A percentile compares a stretch with the other conserved stretches of the same genome.
phyloP scores from a whole-genome alignment of 768 basidiomycete genomes.

The Serendipita sp. region DNA sequence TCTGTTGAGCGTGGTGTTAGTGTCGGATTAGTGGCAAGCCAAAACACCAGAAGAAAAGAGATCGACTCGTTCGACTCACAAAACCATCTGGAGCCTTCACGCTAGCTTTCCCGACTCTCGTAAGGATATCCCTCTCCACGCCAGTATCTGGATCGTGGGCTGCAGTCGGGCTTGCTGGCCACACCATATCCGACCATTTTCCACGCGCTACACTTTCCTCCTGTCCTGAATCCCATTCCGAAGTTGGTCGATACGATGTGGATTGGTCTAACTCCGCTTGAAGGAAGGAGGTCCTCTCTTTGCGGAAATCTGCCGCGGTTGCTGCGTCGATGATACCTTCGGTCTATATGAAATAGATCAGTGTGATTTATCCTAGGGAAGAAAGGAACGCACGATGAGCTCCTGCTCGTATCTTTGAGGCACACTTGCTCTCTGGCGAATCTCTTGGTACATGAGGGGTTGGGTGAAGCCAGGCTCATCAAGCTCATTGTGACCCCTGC shows the following conservation, averaged over 20 bases:
- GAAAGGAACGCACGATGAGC: constrained; percentile 37
- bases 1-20: constrained; percentile 25
- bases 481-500: constrained; percentile 75
- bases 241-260: constrained; percentile 28
- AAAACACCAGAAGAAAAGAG: neutral
- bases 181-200: constrained; percentile 49
- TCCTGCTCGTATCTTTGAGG: constrained; percentile 70
- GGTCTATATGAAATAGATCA: constrained; percentile 20
- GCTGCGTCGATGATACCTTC: constrained; percentile 38
- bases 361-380: neutral
- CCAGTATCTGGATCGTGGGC: constrained; percentile 50
- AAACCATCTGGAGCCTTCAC: constrained; percentile 43
- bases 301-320: constrained; percentile 35
- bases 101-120: constrained; percentile 49
- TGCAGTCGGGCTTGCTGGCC: constrained; percentile 45
- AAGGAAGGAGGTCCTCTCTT: constrained; percentile 43
- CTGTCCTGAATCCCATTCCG: constrained; percentile 2
- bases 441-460: constrained; percentile 83
- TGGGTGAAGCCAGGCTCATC: constrained; percentile 78
- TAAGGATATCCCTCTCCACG: constrained; percentile 34
- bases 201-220: constrained; percentile 39
- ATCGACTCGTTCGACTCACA: constrained; percentile 29
- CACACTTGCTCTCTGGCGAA: constrained; percentile 58
- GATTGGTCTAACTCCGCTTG: constrained; percentile 41
- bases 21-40: neutral